Base-by-base conservation (phyloP, 257 asterid genomes). In the Fraxinus pennsylvanica region DNA sequence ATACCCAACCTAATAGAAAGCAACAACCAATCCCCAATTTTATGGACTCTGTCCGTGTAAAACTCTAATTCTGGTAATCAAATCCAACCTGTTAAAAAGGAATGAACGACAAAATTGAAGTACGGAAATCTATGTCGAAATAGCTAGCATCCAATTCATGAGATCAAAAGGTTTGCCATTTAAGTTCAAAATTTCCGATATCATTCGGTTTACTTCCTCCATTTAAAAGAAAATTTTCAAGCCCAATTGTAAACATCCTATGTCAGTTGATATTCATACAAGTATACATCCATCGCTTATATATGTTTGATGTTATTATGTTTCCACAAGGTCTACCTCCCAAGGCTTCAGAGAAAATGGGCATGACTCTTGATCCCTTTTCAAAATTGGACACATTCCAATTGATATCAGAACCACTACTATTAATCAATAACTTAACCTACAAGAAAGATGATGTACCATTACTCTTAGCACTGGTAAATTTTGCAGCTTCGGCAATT, bases 401-500 rank as follows among this genome's bases (percentile, higher is more conserved):
- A 47, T 15, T 47, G 59, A 57, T 78, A 82, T 75, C 54, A 43
- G 38, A 47, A 14, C 6, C 57, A 35, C 73, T 45, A 32, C 75
- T 45, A 72, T 29, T 39, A 83, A 57, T 45, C 30, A 33, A 78
- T 86, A 71, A 79, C 83, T 76, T 80, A 71, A 79, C 77, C 52
- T 45, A 47, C 73, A 74, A 76, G 83, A 76, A 81, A 79, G 72
- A 68, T 9, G 81, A 75, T 30, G 78, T 68, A 73, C 73, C 89
- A 3, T 72, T 69, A 65, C 76, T 84, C 8, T 82, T 33, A 22
- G 88, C 27, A 25, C 76, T 82, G 0, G 83, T 74, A 70, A 74
- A 77, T 81, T 81, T 86, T 73, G 95, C 92, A 75, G 93, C 91
- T 83, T 93, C 98, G 2, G 98, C 94, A 35, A 93, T 92, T 86